Conservation (phyloP, 768 basidiomycete species). For the Fibroporia radiculosa region DNA sequence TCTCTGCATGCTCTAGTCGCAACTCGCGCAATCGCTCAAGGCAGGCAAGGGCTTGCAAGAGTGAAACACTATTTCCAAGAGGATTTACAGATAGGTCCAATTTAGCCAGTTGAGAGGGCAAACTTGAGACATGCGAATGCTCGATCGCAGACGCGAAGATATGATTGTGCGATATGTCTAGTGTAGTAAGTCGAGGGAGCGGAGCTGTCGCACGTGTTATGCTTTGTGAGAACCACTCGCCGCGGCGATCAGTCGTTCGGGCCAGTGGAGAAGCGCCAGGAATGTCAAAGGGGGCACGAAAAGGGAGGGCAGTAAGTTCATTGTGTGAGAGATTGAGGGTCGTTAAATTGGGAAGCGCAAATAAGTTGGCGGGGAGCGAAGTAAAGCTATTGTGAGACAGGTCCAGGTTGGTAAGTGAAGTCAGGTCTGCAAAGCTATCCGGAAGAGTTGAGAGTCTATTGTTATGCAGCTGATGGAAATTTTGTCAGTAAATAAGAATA, state of each 20-base stretch:
- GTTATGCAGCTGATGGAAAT: slow-evolving; percentile 52
- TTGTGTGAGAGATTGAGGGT: slow-evolving; percentile 71
- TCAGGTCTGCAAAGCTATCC: slow-evolving; percentile 59
- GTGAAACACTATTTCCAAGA: slow-evolving; percentile 34
- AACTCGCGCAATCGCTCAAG: slow-evolving; percentile 52
- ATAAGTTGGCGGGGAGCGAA: slow-evolving; percentile 55
- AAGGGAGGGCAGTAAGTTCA: slow-evolving; percentile 48
- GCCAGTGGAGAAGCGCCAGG: slow-evolving; percentile 20
- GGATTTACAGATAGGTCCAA: slow-evolving; percentile 65
- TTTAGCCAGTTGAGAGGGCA: slow-evolving; percentile 51
- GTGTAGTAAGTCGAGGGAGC: slow-evolving; percentile 53
- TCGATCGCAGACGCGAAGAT: slow-evolving; percentile 51
- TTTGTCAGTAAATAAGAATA: slow-evolving; percentile 3
- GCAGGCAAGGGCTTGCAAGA: slow-evolving; percentile 40
- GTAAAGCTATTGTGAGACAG: slow-evolving; percentile 66
- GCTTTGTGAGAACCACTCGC: slow-evolving; percentile 55
- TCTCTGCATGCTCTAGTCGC: slow-evolving; percentile 44
- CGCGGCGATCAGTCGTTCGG: slow-evolving; percentile 26
- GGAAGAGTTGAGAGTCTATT: slow-evolving; percentile 63
- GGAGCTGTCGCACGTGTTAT: slow-evolving; percentile 57
- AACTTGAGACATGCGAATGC: slow-evolving; percentile 15
- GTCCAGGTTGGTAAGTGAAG: slow-evolving; percentile 58
- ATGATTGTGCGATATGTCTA: slow-evolving; percentile 65
- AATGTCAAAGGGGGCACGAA: slow-evolving; percentile 46
- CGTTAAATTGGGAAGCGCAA: slow-evolving; percentile 59